phyloP scores from a whole-genome alignment of 371 early-diverging fungal species.

The Rhizopus delemar region DNA sequence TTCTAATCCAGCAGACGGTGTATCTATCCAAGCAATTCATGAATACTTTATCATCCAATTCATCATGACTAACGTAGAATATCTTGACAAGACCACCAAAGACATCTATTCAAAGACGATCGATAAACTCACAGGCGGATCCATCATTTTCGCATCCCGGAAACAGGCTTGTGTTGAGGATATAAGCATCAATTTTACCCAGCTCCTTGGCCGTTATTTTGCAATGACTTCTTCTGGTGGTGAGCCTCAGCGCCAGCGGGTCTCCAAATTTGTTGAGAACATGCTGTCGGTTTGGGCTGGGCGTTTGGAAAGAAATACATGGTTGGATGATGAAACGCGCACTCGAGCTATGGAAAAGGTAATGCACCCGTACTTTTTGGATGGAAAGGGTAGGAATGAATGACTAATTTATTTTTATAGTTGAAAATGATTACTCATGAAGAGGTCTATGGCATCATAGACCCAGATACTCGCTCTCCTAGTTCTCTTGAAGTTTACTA shows the following conservation, averaged over 20 bases:
- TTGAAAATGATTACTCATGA: conserved; percentile 38
- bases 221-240: conserved; percentile 49
- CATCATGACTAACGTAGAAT: conserved; percentile 12
- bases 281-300: conserved; percentile 37
- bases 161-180: conserved; percentile 47
- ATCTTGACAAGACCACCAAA: conserved; percentile 22
- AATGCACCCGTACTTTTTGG: not conserved
- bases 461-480: conserved; percentile 55
- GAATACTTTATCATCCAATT: conserved; percentile 20
- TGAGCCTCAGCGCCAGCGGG: conserved; percentile 29
- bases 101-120: conserved; percentile 20
- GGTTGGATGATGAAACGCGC: conserved; percentile 57
- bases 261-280: conserved; percentile 31
- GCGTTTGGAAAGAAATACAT: conserved; percentile 42
- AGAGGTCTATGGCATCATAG: conserved; percentile 50
- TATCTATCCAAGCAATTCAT: conserved; percentile 9
- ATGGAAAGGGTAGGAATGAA: not conserved
- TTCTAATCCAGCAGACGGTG: conserved; percentile 4
- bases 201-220: conserved; percentile 58
- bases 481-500: conserved; percentile 48
- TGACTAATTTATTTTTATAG: not conserved
- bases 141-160: conserved; percentile 38
- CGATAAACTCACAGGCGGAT: conserved; percentile 34
- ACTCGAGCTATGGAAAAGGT: conserved; percentile 54
- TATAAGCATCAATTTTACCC: conserved; percentile 47